Evolutionary conservation across 352 stramenopile genomes (phyloP).

Genomic region (Albugo laibachii): DNA sequence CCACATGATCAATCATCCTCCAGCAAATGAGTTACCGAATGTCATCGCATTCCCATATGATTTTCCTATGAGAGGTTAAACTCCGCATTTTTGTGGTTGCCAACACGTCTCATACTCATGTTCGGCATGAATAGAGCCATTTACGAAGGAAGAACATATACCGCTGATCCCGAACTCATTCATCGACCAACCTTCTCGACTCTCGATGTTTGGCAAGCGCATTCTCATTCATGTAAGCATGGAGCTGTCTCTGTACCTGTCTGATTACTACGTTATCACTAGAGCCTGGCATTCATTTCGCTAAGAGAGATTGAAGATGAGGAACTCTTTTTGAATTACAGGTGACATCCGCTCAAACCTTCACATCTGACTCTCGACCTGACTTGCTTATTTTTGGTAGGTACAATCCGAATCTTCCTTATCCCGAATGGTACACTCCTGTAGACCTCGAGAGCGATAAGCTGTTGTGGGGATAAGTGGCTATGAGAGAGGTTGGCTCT

Average conservation of each 20-base stretch:
- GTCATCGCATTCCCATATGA: conserved; percentile 69
- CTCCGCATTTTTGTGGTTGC: too few relatives aligned
- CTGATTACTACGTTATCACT: not conserved
- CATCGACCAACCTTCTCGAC: conserved; percentile 49
- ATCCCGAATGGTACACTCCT: conserved; percentile 69
- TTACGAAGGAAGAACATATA: conserved; percentile 28
- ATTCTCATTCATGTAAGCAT: conserved; percentile 50
- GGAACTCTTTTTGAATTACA: conserved; percentile 76
- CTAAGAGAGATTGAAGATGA: conserved; percentile 64
- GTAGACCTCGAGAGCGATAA: conserved; percentile 62
- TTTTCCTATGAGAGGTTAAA: conserved; percentile 41
- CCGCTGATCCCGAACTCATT: conserved; percentile 70
- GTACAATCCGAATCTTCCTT: conserved; percentile 52
- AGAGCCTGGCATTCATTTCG: conserved; percentile 60
- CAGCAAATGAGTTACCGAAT: conserved; percentile 36
- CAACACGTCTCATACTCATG: not conserved
- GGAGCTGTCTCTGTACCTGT: not conserved
- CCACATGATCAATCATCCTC: conserved; percentile 78
- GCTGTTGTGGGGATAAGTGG: conserved; percentile 58
- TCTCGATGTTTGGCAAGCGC: conserved; percentile 74
- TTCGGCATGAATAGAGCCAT: conserved; percentile 25
- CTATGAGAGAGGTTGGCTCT: not conserved
- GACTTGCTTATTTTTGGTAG: conserved; percentile 10
- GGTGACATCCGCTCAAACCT: conserved; percentile 9
- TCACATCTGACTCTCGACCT: not conserved